Conservation (phyloP, 2,329 filamentous ascomycete genomes). For the Colletotrichum caudatum region DNA sequence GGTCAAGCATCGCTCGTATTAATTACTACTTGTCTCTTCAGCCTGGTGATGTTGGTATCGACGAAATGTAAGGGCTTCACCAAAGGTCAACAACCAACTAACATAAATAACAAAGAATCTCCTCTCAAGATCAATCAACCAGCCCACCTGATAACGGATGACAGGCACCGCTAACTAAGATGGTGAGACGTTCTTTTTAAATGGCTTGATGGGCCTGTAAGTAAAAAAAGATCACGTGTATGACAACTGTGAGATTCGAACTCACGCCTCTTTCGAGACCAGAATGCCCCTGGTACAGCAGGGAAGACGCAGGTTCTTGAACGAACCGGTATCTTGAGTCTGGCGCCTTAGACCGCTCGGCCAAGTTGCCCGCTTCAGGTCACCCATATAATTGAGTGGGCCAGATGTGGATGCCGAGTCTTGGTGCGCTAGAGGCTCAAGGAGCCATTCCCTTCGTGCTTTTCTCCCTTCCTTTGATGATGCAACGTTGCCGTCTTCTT, state of each 20-base stretch:
- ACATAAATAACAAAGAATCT: no score
- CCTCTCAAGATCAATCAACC: not conserved
- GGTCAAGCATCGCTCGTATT: not conserved
- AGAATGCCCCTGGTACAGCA: slow-evolving; percentile 26
- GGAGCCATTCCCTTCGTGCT: not conserved
- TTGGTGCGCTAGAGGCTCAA: not conserved
- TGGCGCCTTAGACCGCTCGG: slow-evolving; percentile 42
- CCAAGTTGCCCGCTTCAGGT: slow-evolving; percentile 30
- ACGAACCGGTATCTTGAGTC: slow-evolving; percentile 31
- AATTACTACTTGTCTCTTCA: not conserved
- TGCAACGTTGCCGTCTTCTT: not conserved
- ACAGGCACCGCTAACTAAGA: not conserved
- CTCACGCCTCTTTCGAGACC: slow-evolving; percentile 41
- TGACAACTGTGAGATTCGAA: slow-evolving; percentile 43
- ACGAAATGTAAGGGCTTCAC: not conserved
- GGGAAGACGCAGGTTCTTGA: not conserved
- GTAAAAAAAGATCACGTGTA: not conserved
- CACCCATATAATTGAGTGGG: not conserved
- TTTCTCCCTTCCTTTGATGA: not conserved
- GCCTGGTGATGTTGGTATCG: not conserved
- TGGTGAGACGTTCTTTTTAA: not conserved
- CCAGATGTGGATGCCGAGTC: not conserved
- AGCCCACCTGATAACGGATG: not conserved
- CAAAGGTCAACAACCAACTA: not conserved
- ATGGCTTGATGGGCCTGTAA: not conserved